phyloP scores from a whole-genome alignment of 176 grass and related monocot species.

The Dactylis glomerata region DNA sequence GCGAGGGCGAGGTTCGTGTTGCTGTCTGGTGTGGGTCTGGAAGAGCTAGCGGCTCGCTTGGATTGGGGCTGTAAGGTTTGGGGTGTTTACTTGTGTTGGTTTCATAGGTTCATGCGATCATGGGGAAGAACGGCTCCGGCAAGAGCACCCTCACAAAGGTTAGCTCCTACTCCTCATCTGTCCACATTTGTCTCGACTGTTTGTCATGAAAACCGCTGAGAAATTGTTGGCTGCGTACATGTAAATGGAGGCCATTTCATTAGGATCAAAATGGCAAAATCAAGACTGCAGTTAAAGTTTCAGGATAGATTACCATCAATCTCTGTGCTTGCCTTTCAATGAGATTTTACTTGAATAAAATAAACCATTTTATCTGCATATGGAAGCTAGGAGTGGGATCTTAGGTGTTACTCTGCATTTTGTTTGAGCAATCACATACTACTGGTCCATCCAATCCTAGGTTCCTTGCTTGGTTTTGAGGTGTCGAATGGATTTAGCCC shows the following conservation, averaged over 20 bases:
- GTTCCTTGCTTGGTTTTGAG: background rate
- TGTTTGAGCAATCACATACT: background rate
- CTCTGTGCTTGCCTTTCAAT: background rate
- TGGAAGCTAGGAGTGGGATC: background rate
- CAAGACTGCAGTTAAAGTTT: background rate
- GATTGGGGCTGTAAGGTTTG: background rate
- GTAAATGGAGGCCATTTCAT: background rate
- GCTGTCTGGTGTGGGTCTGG: background rate
- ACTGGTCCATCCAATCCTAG: background rate
- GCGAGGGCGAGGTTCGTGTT: background rate
- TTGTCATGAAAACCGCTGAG: background rate
- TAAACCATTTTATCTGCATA: background rate
- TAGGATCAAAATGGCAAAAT: background rate
- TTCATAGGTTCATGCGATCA: constrained; percentile 77
- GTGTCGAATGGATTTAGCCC: background rate
- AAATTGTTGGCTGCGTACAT: background rate
- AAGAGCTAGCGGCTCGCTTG: background rate
- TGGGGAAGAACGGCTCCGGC: constrained; percentile 94
- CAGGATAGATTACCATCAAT: background rate
- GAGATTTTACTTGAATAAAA: background rate
- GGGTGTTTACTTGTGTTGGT: constrained; percentile 7
- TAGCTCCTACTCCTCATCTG: background rate
- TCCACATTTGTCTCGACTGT: background rate
- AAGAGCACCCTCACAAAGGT: constrained; percentile 97
- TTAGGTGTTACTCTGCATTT: background rate